Base-by-base conservation (phyloP, 2,329 filamentous ascomycete genomes). In the Cercospora sp. region DNA sequence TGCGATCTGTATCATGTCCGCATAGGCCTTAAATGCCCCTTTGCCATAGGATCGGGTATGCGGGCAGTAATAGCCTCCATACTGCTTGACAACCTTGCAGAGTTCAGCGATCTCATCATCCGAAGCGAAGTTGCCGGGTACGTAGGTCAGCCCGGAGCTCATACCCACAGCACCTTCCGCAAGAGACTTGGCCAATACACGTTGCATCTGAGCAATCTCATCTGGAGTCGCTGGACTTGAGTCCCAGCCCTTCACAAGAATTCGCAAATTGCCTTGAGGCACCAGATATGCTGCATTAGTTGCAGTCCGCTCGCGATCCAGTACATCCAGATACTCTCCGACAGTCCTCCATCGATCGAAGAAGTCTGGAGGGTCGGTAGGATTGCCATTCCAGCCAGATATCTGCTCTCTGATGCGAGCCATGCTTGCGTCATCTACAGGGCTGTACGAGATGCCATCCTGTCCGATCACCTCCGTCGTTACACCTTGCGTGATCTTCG, bases 401-500 rank as follows among this genome's bases (percentile, higher is more conserved):
- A 76, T 76, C 65, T 76, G 74, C 65, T 74, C 71, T 32, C 72
- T 64, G 65, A 76, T 74, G 10, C 74, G 66, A 16, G 61, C 60
- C 62, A 76, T 70, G 7, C 72, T 65, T 7, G 43, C 63, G 59
- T 75, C 74, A 24, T 72, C 70, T 8, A 74, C 71, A 2, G 74
- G 74, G 53, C 69, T 68, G 64, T 76, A 76, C 18, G 69, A 72
- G 45, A 76, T 75, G n/a, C 74, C 74, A 60, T 76, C 74, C 51
- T 76, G 74, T 3, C 74, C 74, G 9, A 76, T 69, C n/a, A 76
- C 74, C 66, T 76, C 74, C 2, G 71, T 73, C 1, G 74, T 76
- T 1, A 74, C 72, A 21, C 74, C 74, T 62, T 76, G 74, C 0
- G 74, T 75, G 34, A 76, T 74, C 49, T 76, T 76, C 12, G 74